Evolutionary conservation across 257 asterid species (phyloP), one percentile per base, ranked within the genome.

Genomic region (Nicotiana attenuata): DNA sequence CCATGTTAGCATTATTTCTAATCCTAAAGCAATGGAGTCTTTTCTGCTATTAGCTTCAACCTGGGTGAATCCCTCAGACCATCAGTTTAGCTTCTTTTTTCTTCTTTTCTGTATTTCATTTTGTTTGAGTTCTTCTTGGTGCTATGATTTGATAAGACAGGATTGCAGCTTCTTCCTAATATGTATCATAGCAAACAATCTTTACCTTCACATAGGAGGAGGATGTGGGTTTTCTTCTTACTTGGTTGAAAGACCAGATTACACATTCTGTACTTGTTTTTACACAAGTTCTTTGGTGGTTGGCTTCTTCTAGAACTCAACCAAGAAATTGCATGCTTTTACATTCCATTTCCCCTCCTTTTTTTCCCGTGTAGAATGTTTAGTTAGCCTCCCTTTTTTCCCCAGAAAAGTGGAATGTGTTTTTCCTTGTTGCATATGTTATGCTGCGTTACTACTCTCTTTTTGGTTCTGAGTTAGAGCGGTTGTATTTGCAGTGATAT

Each of bases 401-500:
- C 28, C 63, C 61, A 41, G 60, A 79, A 60, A 68, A 53, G 84
- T 80, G 61, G 61, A 73, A 35, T 28, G 65, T 17, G 20, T 26
- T 50, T 22, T 47, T 50, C 71, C 14, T 45, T 63, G 45, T 26
- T 80, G 63, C 65, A 45, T 50, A 10, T 38, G 77, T 29, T 16
- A 14, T 73, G 26, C 82, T 63, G 14, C 20, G 20, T 65, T 29
- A 19, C 60, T 28, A 17, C 47, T n/a, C 26, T 10, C 63, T 28
- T 66, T 77, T 81, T 35, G 35, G 81, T 81, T 77, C 77, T 79
- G 52, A 63, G 68, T 35, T 65, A 65, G 65, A 35, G 31, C 76
- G 57, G 81, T 85, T 29, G 59, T 66, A 59, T 71, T 69, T 88
- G 88, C 84, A 95, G 98, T 80, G 91, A 93, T 78, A 75, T 91